Base-by-base conservation (phyloP, 768 basidiomycete species). In the Steccherinum ochraceum region DNA sequence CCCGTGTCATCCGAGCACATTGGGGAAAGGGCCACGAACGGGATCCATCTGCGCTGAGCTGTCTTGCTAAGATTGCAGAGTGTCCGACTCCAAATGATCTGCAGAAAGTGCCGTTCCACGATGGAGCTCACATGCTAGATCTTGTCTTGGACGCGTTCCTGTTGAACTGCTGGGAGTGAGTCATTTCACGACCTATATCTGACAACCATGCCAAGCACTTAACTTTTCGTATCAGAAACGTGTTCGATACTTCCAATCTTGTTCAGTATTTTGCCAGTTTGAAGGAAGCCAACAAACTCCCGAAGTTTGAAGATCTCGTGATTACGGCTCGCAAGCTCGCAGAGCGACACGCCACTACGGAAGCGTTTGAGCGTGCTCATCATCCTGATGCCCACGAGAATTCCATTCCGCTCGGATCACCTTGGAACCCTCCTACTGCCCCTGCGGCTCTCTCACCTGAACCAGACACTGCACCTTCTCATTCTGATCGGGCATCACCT, bases 121-220 rank as follows among this genome's bases (percentile, higher is more conserved):
- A 26, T 10, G 35, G 19, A 26, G 41, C 40, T 5, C 26, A 57
- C 4, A 13, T 55, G 18, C 13, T 43, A 10, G 35, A 55, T 24
- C 20, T 43, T 7, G 40, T 55, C 16, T 16, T 55, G 13, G 54
- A 55, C 21, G 45, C 45, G 10, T 49, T 50, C 3, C 51, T 60
- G 18, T 44, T 60, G 2, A 54, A 60, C 27, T 58, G 57, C 44
- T 60, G 59, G 57, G 46, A 57, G 59, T 60, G 45, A 43, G 51
- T 41, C 30, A 7, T 35, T n/a, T n/a, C n/a, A n/a, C n/a, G n/a
- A n/a, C n/a, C n/a, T n/a, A n/a, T n/a, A n/a, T n/a, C 35, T 39
- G 35, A 39, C 35, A 11, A 11, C 35, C n/a, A 39, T 39, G 35
- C 35, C 35, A 39, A 39, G 11, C 35, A 39, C 11, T n/a, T n/a